Conservation (phyloP, 192 early-diverging fungal species). For the Gonapodya prolifera region DNA sequence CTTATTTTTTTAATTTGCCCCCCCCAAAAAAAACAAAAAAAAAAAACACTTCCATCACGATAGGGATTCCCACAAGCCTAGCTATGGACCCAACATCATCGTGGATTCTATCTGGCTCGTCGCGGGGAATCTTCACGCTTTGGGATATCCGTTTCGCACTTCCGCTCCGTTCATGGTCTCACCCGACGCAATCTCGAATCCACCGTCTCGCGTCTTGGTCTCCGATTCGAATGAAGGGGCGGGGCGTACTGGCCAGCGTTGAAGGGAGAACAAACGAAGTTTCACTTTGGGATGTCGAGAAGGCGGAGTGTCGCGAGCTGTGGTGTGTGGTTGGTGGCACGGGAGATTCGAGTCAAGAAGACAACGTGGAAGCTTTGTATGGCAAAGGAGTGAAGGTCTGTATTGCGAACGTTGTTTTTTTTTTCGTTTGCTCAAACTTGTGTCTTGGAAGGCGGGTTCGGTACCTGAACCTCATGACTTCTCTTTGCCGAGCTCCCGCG, state of each 20-base stretch:
- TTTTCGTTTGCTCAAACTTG: not conserved
- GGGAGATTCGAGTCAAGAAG: slow-evolving; percentile 16
- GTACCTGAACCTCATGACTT: not conserved
- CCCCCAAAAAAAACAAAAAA: no score
- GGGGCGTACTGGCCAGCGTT: slow-evolving; percentile 47
- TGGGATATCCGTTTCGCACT: slow-evolving; percentile 71
- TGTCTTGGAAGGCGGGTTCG: not conserved
- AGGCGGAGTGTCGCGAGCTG: slow-evolving; percentile 52
- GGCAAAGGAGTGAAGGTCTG: slow-evolving; percentile 26
- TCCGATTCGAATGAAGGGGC: slow-evolving; percentile 21
- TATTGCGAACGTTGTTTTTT: slow-evolving; percentile 5
- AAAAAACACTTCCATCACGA: no score
- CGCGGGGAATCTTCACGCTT: slow-evolving; percentile 58
- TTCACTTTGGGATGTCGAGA: slow-evolving; percentile 70
- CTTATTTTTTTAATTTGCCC: no score
- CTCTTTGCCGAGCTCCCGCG: not conserved
- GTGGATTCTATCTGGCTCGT: slow-evolving; percentile 63
- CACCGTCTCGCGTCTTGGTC: slow-evolving; percentile 21
- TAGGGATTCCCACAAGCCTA: slow-evolving; percentile 61
- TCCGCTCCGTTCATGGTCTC: slow-evolving; percentile 56
- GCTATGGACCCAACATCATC: slow-evolving; percentile 39
- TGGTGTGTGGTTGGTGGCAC: slow-evolving; percentile 49
- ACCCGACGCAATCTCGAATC: slow-evolving; percentile 53
- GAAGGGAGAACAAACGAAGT: slow-evolving; percentile 54
- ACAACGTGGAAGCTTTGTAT: slow-evolving; percentile 26